These are phyloP conservation scores for Scheffersomyces coipomensis DNA, from an alignment of 805 yeast genomes.

Conservation along the genomic window DNA sequence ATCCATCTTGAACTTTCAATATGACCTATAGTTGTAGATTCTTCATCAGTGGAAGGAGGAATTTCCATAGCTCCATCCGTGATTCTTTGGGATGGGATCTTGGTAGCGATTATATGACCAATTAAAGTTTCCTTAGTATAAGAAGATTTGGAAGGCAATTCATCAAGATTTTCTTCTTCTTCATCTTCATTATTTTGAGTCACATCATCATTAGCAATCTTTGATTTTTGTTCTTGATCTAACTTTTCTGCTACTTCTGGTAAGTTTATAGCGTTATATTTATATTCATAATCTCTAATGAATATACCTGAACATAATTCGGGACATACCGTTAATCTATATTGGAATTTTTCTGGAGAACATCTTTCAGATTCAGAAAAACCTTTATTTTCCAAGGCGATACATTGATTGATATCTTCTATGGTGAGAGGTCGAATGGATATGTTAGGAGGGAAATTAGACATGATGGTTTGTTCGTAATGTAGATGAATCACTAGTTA, in stretches of 20 bases:
- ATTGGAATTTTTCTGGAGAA: slow-evolving; percentile 55
- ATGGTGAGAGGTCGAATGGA: slow-evolving; percentile 72
- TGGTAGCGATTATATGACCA: slow-evolving; percentile 82
- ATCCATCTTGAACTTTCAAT: slow-evolving; percentile 69
- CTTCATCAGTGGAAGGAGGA: slow-evolving; percentile 51
- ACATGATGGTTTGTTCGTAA: slow-evolving; percentile 19
- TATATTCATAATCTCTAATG: slow-evolving; percentile 59
- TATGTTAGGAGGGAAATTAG: slow-evolving; percentile 46
- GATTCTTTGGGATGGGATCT: slow-evolving; percentile 49
- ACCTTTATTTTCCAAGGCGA: slow-evolving; percentile 61
- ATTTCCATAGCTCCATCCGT: slow-evolving; percentile 60
- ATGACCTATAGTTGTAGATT: slow-evolving; percentile 57
- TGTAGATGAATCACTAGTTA: background rate
- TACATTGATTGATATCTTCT: slow-evolving; percentile 66
- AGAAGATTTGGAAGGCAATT: slow-evolving; percentile 47
- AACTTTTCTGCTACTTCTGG: slow-evolving; percentile 38
- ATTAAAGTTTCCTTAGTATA: slow-evolving; percentile 63
- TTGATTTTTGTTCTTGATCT: slow-evolving; percentile 23
- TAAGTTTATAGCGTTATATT: slow-evolving; percentile 40
- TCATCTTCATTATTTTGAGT: slow-evolving; percentile 27
- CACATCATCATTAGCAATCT: slow-evolving; percentile 10
- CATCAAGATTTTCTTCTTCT: slow-evolving; percentile 29
- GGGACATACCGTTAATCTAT: slow-evolving; percentile 79
- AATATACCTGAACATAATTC: slow-evolving; percentile 89
- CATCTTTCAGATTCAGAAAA: slow-evolving; percentile 74